A percentile compares a stretch with the other conserved stretches of the same genome.
Conservation (phyloP, 176 grass and related monocot genomes). For the Musa troglodytarum region DNA sequence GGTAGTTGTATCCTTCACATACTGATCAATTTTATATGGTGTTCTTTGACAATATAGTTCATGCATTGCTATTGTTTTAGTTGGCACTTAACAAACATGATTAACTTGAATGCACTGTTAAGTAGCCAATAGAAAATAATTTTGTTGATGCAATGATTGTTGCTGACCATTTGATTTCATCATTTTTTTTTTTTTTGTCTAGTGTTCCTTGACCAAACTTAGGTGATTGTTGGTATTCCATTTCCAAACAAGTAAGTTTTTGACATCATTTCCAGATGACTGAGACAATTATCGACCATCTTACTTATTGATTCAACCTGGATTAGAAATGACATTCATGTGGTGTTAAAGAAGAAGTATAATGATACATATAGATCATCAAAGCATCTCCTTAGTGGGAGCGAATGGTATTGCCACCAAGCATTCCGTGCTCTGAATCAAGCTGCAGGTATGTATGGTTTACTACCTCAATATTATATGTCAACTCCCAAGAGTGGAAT, state of each 20-base stretch:
- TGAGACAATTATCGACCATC: background rate
- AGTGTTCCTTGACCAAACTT: constrained; percentile 62
- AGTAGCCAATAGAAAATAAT: too few relatives aligned
- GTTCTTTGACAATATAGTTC: background rate
- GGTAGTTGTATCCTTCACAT: constrained; percentile 88
- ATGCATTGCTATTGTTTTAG: background rate
- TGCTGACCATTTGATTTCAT: background rate
- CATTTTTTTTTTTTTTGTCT: constrained; percentile 16
- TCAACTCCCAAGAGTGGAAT: background rate
- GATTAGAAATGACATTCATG: constrained; percentile 85
- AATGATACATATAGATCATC: constrained; percentile 84
- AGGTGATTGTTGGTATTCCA: constrained; percentile 96
- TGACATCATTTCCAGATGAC: background rate
- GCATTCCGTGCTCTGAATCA: constrained; percentile 97
- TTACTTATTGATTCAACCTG: constrained; percentile 28
- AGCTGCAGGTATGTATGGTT: constrained; percentile 58
- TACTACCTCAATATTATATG: background rate
- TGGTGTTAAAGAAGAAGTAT: constrained; percentile 82
- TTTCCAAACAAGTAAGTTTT: constrained; percentile 91
- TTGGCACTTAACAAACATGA: background rate
- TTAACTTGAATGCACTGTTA: background rate
- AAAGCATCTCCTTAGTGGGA: constrained; percentile 78
- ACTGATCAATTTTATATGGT: background rate
- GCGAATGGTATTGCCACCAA: constrained; percentile 96
- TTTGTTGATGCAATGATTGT: background rate